Evolutionary conservation across 2,329 filamentous ascomycete species (phyloP).

Genomic region (Purpureocillium takamizusanense): DNA sequence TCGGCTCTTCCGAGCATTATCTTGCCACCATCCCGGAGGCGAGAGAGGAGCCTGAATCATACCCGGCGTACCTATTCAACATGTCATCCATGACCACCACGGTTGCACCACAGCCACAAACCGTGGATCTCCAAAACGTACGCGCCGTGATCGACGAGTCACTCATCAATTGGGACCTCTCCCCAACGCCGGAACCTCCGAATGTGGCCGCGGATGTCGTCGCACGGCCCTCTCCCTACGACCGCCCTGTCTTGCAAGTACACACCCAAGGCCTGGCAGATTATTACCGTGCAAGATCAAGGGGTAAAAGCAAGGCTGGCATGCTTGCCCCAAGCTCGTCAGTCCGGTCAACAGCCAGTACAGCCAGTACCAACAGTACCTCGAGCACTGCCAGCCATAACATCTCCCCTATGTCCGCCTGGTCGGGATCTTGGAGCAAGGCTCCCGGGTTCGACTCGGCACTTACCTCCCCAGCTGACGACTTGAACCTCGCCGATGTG

Average conservation of each 20-base stretch:
- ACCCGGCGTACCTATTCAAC: conserved; percentile 5
- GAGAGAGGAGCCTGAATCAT: conserved; percentile 12
- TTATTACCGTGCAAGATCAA: conserved; percentile 17
- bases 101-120: not conserved
- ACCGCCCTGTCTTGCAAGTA: conserved; percentile 28
- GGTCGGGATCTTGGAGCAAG: conserved; percentile 28
- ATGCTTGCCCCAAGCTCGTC: conserved; percentile 37
- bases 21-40: conserved; percentile 18
- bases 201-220: conserved; percentile 4
- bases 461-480: conserved; percentile 36
- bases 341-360: conserved; percentile 34
- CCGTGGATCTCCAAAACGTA: conserved; percentile 15
- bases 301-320: conserved; percentile 25
- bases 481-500: conserved; percentile 21
- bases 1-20: conserved; percentile 38
- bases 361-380: conserved; percentile 27
- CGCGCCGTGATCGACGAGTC: conserved; percentile 7
- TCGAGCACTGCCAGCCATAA: conserved; percentile 28
- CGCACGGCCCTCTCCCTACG: not conserved
- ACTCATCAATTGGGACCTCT: conserved; percentile 17
- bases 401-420: conserved; percentile 39
- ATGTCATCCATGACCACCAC: not conserved
- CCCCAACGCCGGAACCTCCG: conserved; percentile 12
- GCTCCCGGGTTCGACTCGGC: conserved; percentile 30
- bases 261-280: conserved; percentile 24